Conservation (phyloP, 768 basidiomycete species). For the button mushroom (Agaricus bisporus) region DNA sequence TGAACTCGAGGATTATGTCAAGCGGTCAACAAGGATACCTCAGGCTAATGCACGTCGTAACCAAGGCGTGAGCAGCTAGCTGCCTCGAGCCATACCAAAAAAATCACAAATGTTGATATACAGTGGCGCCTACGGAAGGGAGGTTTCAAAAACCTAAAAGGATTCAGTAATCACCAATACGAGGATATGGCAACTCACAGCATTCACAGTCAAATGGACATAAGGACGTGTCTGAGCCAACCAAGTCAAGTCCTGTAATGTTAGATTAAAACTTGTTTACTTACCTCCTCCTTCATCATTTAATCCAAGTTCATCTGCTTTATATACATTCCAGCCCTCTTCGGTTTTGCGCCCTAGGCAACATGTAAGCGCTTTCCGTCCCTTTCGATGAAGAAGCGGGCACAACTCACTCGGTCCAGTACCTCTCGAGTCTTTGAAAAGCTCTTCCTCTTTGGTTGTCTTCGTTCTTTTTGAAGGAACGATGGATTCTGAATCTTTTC, state of each 20-base stretch:
- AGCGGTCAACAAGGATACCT: not conserved
- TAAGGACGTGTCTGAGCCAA: conserved; percentile 60
- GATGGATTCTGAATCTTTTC: conserved; percentile 18
- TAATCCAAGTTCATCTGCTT: conserved; percentile 79
- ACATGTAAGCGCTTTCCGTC: conserved; percentile 8
- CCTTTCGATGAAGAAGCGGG: conserved; percentile 4
- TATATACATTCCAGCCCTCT: conserved; percentile 76
- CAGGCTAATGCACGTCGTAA: not conserved
- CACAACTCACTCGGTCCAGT: conserved; percentile 55
- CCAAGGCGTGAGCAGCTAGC: too few relatives aligned
- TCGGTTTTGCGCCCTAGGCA: conserved; percentile 67
- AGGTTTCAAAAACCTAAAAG: not conserved
- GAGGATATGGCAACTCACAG: conserved; percentile 44
- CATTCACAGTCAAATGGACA: conserved; percentile 91
- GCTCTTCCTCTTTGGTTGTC: conserved; percentile 31
- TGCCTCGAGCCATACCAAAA: too few relatives aligned
- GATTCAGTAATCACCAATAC: conserved; percentile 16
- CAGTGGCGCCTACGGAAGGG: not conserved
- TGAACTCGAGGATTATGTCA: too few relatives aligned
- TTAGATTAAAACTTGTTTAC: conserved; percentile 17
- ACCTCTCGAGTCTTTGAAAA: conserved; percentile 74
- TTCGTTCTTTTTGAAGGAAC: conserved; percentile 15
- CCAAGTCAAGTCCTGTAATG: conserved; percentile 15
- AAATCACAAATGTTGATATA: not conserved
- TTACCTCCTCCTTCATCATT: conserved; percentile 65